These are phyloP conservation scores for Purpureocillium takamizusanense DNA, from an alignment of 2,329 filamentous ascomycete species.

Conservation along the genomic window DNA sequence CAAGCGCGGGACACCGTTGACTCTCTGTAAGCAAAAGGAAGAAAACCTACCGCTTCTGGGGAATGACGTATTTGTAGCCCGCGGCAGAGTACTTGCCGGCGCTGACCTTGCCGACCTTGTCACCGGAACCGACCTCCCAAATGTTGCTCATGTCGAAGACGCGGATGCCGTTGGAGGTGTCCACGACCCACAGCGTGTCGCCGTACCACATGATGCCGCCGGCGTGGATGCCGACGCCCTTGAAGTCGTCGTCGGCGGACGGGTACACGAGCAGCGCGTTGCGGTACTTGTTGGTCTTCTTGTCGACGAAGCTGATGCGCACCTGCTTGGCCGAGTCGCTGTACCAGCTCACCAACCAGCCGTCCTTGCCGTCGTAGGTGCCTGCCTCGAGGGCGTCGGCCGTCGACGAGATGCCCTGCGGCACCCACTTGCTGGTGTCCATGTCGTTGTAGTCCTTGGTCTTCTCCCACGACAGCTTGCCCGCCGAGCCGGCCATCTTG, in stretches of 20 bases:
- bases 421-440: conserved; percentile 21
- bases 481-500: conserved; percentile 8
- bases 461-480: conserved; percentile 11
- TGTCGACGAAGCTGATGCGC: conserved; percentile 22
- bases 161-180: conserved; percentile 22
- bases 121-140: conserved; percentile 21
- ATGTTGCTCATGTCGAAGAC: conserved; percentile 27
- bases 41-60: conserved; percentile 19
- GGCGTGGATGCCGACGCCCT: conserved; percentile 20
- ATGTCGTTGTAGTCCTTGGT: conserved; percentile 17
- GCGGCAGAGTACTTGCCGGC: conserved; percentile 19
- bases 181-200: conserved; percentile 23
- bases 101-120: conserved; percentile 19
- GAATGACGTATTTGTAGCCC: conserved; percentile 23
- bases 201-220: conserved; percentile 27
- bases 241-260: conserved; percentile 20
- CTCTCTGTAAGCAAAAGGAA: no score
- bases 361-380: conserved; percentile 21
- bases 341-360: conserved; percentile 25
- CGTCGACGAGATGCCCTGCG: conserved; percentile 24
- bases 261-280: conserved; percentile 25
- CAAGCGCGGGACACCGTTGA: no score
- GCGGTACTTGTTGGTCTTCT: conserved; percentile 17
- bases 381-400: conserved; percentile 20
- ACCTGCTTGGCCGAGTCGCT: conserved; percentile 17